Percentiles rank a stretch among this genome's conserved stretches.
Evolutionary conservation across 2,329 filamentous ascomycete genomes (phyloP).

Genomic region (Pseudogymnoascus sp.): DNA sequence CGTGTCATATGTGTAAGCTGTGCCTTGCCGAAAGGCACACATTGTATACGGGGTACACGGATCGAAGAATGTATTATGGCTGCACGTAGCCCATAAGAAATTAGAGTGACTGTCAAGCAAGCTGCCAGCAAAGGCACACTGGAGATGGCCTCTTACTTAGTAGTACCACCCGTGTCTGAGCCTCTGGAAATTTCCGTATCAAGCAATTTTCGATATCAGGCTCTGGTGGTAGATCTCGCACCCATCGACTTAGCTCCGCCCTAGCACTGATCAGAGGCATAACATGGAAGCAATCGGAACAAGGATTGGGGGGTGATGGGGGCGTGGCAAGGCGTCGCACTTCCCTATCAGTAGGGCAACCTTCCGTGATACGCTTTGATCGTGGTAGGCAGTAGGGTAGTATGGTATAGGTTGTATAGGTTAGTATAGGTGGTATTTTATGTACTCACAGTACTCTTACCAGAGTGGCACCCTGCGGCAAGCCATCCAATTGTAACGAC

Average conservation of each 20-base stretch:
- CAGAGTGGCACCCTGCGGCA: constrained; percentile 9
- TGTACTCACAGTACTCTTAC: background rate
- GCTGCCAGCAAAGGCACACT: background rate
- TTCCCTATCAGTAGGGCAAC: background rate
- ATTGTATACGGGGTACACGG: background rate
- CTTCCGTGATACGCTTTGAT: background rate
- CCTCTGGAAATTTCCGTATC: background rate
- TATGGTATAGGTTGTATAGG: background rate
- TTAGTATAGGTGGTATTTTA: background rate
- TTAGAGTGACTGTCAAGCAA: background rate
- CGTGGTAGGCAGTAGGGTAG: background rate
- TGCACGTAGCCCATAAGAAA: constrained; percentile 4
- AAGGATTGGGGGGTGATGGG: constrained; percentile 1
- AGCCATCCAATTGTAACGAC: constrained; percentile 7
- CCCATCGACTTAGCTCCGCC: background rate
- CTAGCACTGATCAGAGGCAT: background rate
- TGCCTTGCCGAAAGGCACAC: constrained; percentile 2
- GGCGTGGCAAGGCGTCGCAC: constrained; percentile 4
- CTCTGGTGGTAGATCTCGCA: constrained; percentile 1
- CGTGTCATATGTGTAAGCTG: background rate
- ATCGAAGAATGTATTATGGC: constrained; percentile 3
- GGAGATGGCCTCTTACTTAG: background rate
- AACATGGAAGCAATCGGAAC: constrained; percentile 5
- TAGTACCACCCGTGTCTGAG: background rate
- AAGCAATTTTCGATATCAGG: constrained; percentile 1